Percentiles rank a stretch among this genome's conserved stretches.
phyloP scores from a whole-genome alignment of 306 rosid genomes.

The Cucurbita ficifolia region DNA sequence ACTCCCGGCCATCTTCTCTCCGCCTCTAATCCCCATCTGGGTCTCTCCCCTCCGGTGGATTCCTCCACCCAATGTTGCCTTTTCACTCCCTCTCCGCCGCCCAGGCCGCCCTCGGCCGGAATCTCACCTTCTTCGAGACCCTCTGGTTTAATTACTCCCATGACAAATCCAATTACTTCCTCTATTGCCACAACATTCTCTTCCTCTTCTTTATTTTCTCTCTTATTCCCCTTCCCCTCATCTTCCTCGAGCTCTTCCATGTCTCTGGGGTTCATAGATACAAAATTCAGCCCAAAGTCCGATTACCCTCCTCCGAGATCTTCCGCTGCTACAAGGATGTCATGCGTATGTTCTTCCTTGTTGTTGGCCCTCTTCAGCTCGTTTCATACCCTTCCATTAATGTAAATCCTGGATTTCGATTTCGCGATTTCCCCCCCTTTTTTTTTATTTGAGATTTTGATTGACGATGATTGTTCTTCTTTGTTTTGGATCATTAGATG shows the following conservation, averaged over 20 bases:
- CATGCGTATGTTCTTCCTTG: conserved; percentile 47
- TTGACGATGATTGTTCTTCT: not conserved
- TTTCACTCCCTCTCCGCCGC: conserved; percentile 42
- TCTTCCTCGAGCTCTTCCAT: conserved; percentile 33
- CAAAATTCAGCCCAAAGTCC: conserved; percentile 65
- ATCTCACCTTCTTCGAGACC: conserved; percentile 45
- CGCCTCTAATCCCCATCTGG: not conserved
- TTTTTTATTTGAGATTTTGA: not conserved
- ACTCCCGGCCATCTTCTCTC: not conserved
- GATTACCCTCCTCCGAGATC: conserved; percentile 35
- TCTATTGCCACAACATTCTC: conserved; percentile 56
- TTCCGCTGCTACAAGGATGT: conserved; percentile 53
- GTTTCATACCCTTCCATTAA: conserved; percentile 54
- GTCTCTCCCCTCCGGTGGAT: not conserved
- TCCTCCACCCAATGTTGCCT: conserved; percentile 36
- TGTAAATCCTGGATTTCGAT: conserved; percentile 16
- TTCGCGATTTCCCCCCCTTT: not conserved
- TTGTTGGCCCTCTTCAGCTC: conserved; percentile 63
- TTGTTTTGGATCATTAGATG: conserved; percentile 18
- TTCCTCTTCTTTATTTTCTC: conserved; percentile 61
- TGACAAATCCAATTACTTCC: conserved; percentile 49
- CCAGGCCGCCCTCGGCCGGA: conserved; percentile 37
- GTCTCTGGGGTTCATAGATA: conserved; percentile 25
- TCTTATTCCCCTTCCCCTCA: conserved; percentile 43
- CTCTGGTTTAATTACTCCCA: conserved; percentile 78